A percentile compares a stretch with the other conserved stretches of the same genome.
Evolutionary conservation across 192 early-diverging fungal genomes (phyloP).

Genomic region (Umbelopsis ramanniana): DNA sequence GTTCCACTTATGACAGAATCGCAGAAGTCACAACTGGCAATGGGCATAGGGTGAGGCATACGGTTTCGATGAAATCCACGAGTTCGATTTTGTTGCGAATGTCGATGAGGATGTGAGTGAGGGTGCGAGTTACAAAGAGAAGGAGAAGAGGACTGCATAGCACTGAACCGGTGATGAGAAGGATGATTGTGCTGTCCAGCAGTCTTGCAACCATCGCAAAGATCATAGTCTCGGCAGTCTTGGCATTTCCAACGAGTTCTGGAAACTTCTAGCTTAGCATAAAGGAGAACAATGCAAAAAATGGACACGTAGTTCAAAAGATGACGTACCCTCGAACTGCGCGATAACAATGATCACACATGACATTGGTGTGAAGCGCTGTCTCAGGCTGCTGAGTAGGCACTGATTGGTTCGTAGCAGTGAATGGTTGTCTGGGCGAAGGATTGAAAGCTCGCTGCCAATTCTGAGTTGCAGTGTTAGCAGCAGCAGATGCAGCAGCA

Average conservation of each 20-base stretch:
- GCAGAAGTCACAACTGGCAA: conserved; percentile 59
- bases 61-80: not conserved
- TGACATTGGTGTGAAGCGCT: conserved; percentile 4
- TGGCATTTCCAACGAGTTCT: conserved; percentile 84
- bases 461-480: not conserved
- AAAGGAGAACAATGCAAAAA: not conserved
- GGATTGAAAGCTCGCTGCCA: not conserved
- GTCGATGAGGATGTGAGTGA: not conserved
- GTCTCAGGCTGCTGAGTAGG: not conserved
- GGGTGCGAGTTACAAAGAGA: not conserved
- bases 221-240: conserved; percentile 85
- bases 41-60: not conserved
- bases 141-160: not conserved
- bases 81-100: not conserved
- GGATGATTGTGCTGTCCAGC: conserved; percentile 36
- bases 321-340: conserved; percentile 20
- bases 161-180: not conserved
- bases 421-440: not conserved
- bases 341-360: conserved; percentile 24
- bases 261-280: conserved; percentile 1
- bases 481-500: conserved; percentile 2
- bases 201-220: conserved; percentile 88
- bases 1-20: conserved; percentile 51
- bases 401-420: not conserved
- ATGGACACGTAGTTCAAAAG: not conserved